Conservation (phyloP, 306 rosid genomes). For the Lathyrus tuberosus region DNA sequence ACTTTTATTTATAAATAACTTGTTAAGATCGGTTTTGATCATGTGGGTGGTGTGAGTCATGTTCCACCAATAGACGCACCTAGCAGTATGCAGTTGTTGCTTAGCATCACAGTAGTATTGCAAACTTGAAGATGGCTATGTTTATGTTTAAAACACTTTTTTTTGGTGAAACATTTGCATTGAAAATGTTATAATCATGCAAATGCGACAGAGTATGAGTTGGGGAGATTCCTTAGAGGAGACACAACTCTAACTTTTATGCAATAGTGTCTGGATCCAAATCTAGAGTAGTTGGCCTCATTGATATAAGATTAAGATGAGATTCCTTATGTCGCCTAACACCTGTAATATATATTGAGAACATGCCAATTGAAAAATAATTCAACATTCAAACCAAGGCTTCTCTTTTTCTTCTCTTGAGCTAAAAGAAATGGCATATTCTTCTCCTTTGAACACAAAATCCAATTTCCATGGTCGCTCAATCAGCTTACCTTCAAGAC, state of each 20-base stretch:
- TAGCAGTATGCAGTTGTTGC: not conserved
- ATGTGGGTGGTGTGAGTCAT: not conserved
- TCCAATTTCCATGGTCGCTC: slow-evolving; percentile 32
- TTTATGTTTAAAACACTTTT: not conserved
- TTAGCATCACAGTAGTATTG: not conserved
- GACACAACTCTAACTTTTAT: slow-evolving; percentile 24
- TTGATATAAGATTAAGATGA: slow-evolving; percentile 26
- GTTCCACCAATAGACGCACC: not conserved
- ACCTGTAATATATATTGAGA: slow-evolving; percentile 30
- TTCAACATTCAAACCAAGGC: slow-evolving; percentile 26
- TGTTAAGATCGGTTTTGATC: not conserved
- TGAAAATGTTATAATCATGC: slow-evolving; percentile 15
- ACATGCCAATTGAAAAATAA: slow-evolving; percentile 27
- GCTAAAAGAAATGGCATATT: slow-evolving; percentile 36
- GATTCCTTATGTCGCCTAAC: slow-evolving; percentile 37
- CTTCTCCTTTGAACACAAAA: slow-evolving; percentile 32
- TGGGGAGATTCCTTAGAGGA: slow-evolving; percentile 30
- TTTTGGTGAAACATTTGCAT: not conserved
- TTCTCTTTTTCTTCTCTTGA: slow-evolving; percentile 23
- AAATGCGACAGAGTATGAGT: slow-evolving; percentile 26
- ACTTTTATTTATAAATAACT: not conserved
- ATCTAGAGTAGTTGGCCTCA: too few species aligned
- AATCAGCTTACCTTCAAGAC: slow-evolving; percentile 39
- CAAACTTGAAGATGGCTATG: not conserved
- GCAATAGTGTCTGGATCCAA: slow-evolving; percentile 27